Evolutionary conservation across 176 grass and related monocot species (phyloP).

Genomic region (Juncus inflexus): DNA sequence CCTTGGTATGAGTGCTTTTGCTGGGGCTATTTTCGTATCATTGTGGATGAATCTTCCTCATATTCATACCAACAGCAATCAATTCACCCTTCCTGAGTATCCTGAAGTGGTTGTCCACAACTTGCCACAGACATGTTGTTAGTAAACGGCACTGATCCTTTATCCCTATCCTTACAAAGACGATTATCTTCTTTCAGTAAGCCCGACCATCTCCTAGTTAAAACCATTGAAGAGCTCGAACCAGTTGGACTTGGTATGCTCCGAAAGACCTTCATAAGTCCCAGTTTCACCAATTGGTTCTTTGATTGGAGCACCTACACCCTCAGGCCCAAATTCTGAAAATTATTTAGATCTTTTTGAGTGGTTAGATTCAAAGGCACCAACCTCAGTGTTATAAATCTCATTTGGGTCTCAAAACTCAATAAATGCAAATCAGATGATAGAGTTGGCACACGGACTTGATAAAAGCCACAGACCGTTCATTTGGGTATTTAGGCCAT

Average conservation of each 20-base stretch:
- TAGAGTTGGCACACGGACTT: slow-evolving; percentile 24
- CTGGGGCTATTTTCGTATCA: background rate
- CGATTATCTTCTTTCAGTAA: background rate
- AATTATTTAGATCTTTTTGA: background rate
- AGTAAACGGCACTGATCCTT: background rate
- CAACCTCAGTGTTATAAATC: slow-evolving; percentile 26
- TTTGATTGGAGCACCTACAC: background rate
- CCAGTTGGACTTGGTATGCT: slow-evolving; percentile 12
- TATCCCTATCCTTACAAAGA: background rate
- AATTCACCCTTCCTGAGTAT: slow-evolving; percentile 14
- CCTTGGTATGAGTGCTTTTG: slow-evolving; percentile 4
- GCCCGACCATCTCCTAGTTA: slow-evolving; percentile 7
- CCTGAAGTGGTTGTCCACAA: slow-evolving; percentile 24
- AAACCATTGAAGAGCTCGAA: slow-evolving; percentile 27
- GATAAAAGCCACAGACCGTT: slow-evolving; percentile 17
- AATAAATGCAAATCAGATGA: slow-evolving; percentile 12
- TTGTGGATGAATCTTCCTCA: slow-evolving; percentile 16
- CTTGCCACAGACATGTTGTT: slow-evolving; percentile 1
- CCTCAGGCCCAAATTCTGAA: background rate
- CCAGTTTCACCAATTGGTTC: slow-evolving; percentile 22
- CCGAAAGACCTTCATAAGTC: background rate
- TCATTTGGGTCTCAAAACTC: slow-evolving; percentile 33
- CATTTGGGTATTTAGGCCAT: slow-evolving; percentile 27
- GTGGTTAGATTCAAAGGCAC: slow-evolving; percentile 29
- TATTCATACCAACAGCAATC: background rate